A percentile compares a stretch with the other conserved stretches of the same genome.
Evolutionary conservation across 495 filamentous ascomycete genomes (phyloP).

Genomic region (Penicillium paxilli): DNA sequence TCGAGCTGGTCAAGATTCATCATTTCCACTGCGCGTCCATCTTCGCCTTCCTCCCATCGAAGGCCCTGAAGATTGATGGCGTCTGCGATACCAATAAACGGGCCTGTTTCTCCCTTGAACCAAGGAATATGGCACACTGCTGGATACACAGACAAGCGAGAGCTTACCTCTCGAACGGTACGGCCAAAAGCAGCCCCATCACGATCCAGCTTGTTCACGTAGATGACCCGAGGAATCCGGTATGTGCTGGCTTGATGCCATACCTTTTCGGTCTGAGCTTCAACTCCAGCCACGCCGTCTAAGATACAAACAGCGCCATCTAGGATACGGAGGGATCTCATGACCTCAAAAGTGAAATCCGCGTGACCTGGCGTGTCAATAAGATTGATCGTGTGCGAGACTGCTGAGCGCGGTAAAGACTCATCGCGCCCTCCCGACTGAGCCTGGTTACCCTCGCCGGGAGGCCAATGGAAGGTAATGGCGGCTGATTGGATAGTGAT

Average conservation of each 20-base stretch:
- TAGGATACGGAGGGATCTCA: conserved; percentile 87
- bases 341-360: conserved; percentile 97
- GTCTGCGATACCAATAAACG: conserved; percentile 81
- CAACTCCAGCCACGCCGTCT: conserved; percentile 94
- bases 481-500: conserved; percentile 99
- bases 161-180: conserved; percentile 81
- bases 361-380: conserved; percentile 98
- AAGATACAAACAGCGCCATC: conserved; percentile 96
- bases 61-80: conserved; percentile 61
- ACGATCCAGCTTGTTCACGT: conserved; percentile 94
- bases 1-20: conserved; percentile 52
- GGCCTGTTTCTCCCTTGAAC: conserved; percentile 74
- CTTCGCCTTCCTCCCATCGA: conserved; percentile 58
- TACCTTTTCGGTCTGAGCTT: conserved; percentile 97
- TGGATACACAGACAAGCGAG: conserved; percentile 78
- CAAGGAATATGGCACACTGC: conserved; percentile 94
- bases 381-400: conserved; percentile 77
- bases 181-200: conserved; percentile 88
- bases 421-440: conserved; percentile 19
- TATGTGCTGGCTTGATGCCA: conserved; percentile 89
- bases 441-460: conserved; percentile 30
- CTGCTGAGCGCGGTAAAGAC: conserved; percentile 32
- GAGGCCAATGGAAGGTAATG: conserved; percentile 91
- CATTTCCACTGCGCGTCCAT: conserved; percentile 63
- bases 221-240: conserved; percentile 82